Evolutionary conservation across 371 early-diverging fungal genomes (phyloP).

Genomic region (Mucor sp.): DNA sequence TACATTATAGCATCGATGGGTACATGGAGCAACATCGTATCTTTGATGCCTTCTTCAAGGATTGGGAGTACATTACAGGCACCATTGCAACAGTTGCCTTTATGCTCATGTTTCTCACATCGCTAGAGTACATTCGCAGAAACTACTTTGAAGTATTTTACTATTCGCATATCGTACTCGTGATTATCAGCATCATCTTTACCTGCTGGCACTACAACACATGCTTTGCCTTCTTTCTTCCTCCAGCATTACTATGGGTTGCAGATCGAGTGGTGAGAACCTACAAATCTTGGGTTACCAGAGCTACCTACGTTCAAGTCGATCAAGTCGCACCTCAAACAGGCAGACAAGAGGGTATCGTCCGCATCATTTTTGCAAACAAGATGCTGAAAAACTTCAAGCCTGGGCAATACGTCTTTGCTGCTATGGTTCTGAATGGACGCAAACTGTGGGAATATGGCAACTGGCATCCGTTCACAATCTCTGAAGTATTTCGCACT

Average conservation of each 20-base stretch:
- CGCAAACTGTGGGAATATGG: constrained; percentile 27
- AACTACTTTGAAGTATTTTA: constrained; percentile 49
- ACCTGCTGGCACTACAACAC: constrained; percentile 42
- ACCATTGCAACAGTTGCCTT: constrained; percentile 46
- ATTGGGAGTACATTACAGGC: constrained; percentile 43
- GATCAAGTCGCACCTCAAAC: constrained; percentile 27
- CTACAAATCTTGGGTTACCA: constrained; percentile 41
- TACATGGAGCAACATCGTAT: not conserved
- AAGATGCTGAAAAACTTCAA: constrained; percentile 24
- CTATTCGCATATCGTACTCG: constrained; percentile 39
- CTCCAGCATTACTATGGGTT: constrained; percentile 39
- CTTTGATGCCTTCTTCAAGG: constrained; percentile 29
- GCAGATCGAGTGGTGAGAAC: constrained; percentile 44
- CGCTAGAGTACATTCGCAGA: constrained; percentile 45
- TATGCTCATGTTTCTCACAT: constrained; percentile 41
- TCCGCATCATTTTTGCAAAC: constrained; percentile 43
- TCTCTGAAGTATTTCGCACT: constrained; percentile 44
- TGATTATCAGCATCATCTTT: constrained; percentile 37
- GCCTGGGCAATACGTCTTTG: constrained; percentile 51
- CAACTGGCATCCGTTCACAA: constrained; percentile 51
- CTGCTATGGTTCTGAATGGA: constrained; percentile 29
- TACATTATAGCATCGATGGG: not conserved
- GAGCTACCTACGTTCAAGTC: constrained; percentile 20
- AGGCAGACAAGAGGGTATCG: constrained; percentile 33
- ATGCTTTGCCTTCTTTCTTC: constrained; percentile 47